phyloP scores from a whole-genome alignment of 163 green algal genomes.

The Scenedesmus sp. region DNA sequence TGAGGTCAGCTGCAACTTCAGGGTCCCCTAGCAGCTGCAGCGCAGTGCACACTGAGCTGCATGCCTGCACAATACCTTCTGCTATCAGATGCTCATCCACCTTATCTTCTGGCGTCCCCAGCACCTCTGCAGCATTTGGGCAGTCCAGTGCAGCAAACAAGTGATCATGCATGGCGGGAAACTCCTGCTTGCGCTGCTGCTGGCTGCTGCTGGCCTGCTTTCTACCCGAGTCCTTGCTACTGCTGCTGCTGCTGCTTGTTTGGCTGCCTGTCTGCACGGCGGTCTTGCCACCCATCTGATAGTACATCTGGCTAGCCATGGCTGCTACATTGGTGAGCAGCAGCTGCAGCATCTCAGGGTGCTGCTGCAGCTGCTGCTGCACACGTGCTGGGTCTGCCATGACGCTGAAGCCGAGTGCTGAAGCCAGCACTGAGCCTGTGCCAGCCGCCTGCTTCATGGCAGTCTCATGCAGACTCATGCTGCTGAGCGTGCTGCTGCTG shows the following conservation, averaged over 20 bases:
- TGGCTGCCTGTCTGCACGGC: not conserved
- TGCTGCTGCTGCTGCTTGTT: not conserved
- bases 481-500: not conserved
- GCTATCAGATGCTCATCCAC: not conserved
- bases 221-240: not conserved
- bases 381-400: not conserved
- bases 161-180: not conserved
- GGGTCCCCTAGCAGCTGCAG: not conserved
- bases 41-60: not conserved
- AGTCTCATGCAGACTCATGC: not conserved
- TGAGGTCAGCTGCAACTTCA: not conserved
- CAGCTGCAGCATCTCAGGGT: not conserved
- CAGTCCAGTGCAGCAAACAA: not conserved
- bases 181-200: not conserved
- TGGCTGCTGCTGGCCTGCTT: not conserved
- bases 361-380: not conserved
- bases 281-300: not conserved
- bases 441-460: not conserved
- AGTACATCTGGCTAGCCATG: not conserved
- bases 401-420: not conserved
- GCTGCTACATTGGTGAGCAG: not conserved
- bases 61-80: not conserved
- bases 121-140: not conserved
- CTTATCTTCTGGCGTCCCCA: not conserved
- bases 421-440: not conserved